Evolutionary conservation across 306 rosid species (phyloP).

Genomic region (Vigna reflexopilosa): DNA sequence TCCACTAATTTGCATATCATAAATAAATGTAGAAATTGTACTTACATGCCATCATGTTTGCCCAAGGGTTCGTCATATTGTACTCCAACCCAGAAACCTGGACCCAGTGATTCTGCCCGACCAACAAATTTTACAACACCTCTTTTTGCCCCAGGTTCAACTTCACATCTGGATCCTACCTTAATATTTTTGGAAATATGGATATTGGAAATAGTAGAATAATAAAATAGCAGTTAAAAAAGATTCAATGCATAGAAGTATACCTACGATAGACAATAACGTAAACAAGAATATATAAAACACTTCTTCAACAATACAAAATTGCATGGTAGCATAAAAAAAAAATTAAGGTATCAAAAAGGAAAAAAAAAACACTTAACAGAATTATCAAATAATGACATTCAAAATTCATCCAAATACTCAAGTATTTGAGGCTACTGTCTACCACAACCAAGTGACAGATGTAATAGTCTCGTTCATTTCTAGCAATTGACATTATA

Average conservation of each 20-base stretch:
- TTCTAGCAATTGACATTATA: constrained; percentile 3
- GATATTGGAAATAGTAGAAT: constrained; percentile 18
- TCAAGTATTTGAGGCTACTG: constrained; percentile 21
- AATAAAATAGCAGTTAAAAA: constrained; percentile 14
- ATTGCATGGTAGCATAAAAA: neutral
- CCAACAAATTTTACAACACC: constrained; percentile 84
- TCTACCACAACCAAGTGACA: neutral
- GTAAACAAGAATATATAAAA: constrained; percentile 29
- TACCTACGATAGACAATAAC: constrained; percentile 5
- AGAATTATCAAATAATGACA: constrained; percentile 18
- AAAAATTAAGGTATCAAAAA: neutral
- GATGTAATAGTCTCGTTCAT: constrained; percentile 5
- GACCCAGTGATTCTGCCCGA: constrained; percentile 76
- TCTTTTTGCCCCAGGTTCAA: constrained; percentile 88
- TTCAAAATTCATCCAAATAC: neutral
- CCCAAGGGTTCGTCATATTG: constrained; percentile 98
- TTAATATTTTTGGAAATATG: constrained; percentile 42
- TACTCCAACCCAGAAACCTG: constrained; percentile 95
- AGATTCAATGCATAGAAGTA: constrained; percentile 11
- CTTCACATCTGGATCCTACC: constrained; percentile 97
- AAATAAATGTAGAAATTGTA: constrained; percentile 7
- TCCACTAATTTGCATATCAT: neutral
- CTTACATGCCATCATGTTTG: constrained; percentile 96
- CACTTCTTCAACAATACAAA: constrained; percentile 5
- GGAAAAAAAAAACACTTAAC: neutral